Evolutionary conservation across 208 protist genomes (phyloP).

Genomic region (Wallacemonas sp.): DNA sequence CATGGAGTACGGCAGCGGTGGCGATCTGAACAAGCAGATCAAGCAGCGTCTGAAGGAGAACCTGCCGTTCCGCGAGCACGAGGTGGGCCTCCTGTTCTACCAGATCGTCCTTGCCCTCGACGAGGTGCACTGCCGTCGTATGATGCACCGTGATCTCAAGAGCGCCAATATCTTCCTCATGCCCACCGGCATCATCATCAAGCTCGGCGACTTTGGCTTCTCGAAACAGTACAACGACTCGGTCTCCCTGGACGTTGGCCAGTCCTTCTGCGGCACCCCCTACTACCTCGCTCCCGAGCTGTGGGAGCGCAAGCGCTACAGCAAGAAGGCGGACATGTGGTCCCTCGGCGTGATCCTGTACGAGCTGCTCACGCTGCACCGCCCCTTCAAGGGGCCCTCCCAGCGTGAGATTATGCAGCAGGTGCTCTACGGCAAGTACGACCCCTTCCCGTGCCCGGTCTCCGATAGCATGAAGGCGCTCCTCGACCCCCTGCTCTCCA

Average conservation of each 20-base stretch:
- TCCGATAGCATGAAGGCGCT: slow-evolving; percentile 71
- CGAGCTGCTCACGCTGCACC: slow-evolving; percentile 82
- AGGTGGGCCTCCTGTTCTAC: slow-evolving; percentile 83
- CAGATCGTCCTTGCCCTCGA: slow-evolving; percentile 86
- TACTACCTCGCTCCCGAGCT: slow-evolving; percentile 95
- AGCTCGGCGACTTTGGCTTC: slow-evolving; percentile 92
- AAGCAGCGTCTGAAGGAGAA: slow-evolving; percentile 76
- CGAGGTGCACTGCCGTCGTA: slow-evolving; percentile 82
- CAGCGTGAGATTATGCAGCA: slow-evolving; percentile 87
- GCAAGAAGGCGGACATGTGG: slow-evolving; percentile 95
- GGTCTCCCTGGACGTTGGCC: slow-evolving; percentile 75
- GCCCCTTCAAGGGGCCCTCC: slow-evolving; percentile 85
- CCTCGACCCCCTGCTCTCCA: slow-evolving; percentile 70
- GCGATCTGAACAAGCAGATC: slow-evolving; percentile 89
- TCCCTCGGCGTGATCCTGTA: slow-evolving; percentile 89
- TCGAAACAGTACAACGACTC: slow-evolving; percentile 84
- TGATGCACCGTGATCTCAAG: slow-evolving; percentile 93
- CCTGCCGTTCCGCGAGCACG: slow-evolving; percentile 82
- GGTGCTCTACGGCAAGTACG: slow-evolving; percentile 76
- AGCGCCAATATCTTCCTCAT: slow-evolving; percentile 91
- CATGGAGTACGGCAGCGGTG: slow-evolving; percentile 90
- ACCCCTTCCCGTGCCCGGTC: slow-evolving; percentile 72
- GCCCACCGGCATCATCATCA: slow-evolving; percentile 84
- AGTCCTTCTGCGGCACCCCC: slow-evolving; percentile 89
- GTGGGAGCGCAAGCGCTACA: slow-evolving; percentile 92